These are phyloP conservation scores for Thalassia testudinum DNA, from an alignment of 116 monocot genomes.

Conservation along the genomic window DNA sequence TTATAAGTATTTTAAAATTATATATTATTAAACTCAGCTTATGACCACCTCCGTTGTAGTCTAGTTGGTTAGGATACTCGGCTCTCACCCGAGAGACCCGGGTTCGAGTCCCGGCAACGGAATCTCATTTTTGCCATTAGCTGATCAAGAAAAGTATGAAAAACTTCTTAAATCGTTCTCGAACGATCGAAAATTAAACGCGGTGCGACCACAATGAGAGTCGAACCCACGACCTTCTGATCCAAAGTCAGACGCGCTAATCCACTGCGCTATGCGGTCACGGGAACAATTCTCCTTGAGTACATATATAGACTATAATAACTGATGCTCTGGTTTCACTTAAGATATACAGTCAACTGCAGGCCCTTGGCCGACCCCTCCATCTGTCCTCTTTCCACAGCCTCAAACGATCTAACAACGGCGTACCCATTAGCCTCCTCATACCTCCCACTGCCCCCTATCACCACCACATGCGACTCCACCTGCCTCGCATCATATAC, in stretches of 20 bases:
- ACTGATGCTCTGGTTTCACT: too few relatives aligned
- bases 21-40: too few relatives aligned
- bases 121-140: too few relatives aligned
- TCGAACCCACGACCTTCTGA: slow-evolving; percentile 99
- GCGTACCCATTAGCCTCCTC: slow-evolving; percentile 18
- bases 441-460: slow-evolving; percentile 27
- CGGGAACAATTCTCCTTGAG: too few relatives aligned
- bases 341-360: too few relatives aligned
- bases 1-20: too few relatives aligned
- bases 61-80: slow-evolving; percentile 99
- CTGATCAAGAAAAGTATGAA: too few relatives aligned
- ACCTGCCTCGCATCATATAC: slow-evolving; percentile 1
- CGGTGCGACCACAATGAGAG: slow-evolving; percentile 99
- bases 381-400: too few relatives aligned
- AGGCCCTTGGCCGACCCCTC: too few relatives aligned
- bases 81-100: slow-evolving; percentile 99
- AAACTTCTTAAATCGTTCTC: too few relatives aligned
- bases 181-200: too few relatives aligned
- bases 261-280: slow-evolving; percentile 99
- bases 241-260: slow-evolving; percentile 99
- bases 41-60: slow-evolving; percentile 78
- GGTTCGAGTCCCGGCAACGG: slow-evolving; percentile 99
- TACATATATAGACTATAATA: too few relatives aligned
- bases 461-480: slow-evolving; percentile 14
- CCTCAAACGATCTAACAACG: slow-evolving; percentile 1